phyloP scores from a whole-genome alignment of 2,329 filamentous ascomycete genomes.

The Septoria linicola region DNA sequence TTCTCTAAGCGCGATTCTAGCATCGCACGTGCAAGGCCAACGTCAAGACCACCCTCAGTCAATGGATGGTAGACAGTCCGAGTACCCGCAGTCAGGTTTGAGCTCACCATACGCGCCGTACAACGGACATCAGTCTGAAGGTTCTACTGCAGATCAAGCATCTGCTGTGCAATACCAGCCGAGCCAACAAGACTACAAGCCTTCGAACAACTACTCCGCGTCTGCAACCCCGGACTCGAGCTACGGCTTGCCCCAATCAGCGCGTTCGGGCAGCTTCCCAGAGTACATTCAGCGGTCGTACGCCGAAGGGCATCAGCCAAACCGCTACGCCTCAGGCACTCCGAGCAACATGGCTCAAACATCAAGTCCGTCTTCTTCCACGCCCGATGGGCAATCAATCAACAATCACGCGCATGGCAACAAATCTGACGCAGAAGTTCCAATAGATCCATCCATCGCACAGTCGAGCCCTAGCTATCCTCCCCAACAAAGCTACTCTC shows the following conservation, averaged over 20 bases:
- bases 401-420: slow-evolving; percentile 53
- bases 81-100: slow-evolving; percentile 56
- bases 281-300: slow-evolving; percentile 77
- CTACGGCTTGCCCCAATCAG: slow-evolving; percentile 73
- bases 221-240: slow-evolving; percentile 83
- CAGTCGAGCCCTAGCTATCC: slow-evolving; percentile 89
- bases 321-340: slow-evolving; percentile 72
- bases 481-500: slow-evolving; percentile 76
- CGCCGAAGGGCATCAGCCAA: slow-evolving; percentile 71
- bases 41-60: slow-evolving; percentile 45
- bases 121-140: slow-evolving; percentile 73
- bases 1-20: slow-evolving; percentile 42
- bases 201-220: slow-evolving; percentile 65
- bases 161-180: slow-evolving; percentile 88
- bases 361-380: slow-evolving; percentile 95
- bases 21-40: slow-evolving; percentile 39
- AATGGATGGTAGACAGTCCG: slow-evolving; percentile 56
- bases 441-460: slow-evolving; percentile 98
- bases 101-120: slow-evolving; percentile 54
- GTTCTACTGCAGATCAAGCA: slow-evolving; percentile 80
- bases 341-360: slow-evolving; percentile 92
- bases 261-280: slow-evolving; percentile 80
- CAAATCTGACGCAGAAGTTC: slow-evolving; percentile 95
- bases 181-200: slow-evolving; percentile 71
- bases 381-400: slow-evolving; percentile 79